These are phyloP conservation scores for Hortiboletus campestris DNA, from an alignment of 768 basidiomycete genomes.

Conservation along the genomic window DNA sequence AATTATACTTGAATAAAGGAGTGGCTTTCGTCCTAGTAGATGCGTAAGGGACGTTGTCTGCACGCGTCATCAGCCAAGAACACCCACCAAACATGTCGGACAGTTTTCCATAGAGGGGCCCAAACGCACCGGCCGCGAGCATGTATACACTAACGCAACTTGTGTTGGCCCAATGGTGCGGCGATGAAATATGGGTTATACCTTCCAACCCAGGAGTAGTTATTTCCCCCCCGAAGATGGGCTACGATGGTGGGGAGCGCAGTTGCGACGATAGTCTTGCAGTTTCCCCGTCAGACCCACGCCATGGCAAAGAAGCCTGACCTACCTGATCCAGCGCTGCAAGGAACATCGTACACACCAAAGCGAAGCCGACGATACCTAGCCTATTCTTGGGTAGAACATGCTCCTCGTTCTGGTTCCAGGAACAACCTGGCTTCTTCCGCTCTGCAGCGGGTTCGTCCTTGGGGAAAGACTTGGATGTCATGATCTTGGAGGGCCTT, in stretches of 20 bases:
- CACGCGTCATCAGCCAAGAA: neutral
- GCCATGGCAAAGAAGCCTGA: neutral
- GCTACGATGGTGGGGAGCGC: conserved; percentile 69
- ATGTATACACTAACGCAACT: conserved; percentile 58
- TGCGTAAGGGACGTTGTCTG: neutral
- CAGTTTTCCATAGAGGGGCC: conserved; percentile 75
- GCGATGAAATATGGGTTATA: conserved; percentile 22
- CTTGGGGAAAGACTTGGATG: neutral
- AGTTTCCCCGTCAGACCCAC: neutral
- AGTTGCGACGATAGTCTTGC: conserved; percentile 62
- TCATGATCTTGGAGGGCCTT: neutral
- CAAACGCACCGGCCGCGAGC: conserved; percentile 60
- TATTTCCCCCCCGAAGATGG: conserved; percentile 57
- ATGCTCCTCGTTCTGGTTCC: conserved; percentile 51
- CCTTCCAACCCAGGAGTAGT: conserved; percentile 75
- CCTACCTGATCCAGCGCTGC: conserved; percentile 58
- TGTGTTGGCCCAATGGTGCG: neutral
- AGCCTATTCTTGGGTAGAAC: conserved; percentile 39
- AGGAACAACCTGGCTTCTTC: conserved; percentile 42
- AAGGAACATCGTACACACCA: conserved; percentile 27
- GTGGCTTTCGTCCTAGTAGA: conserved; percentile 56
- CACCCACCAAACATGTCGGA: conserved; percentile 50
- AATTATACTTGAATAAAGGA: conserved; percentile 60
- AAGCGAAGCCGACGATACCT: conserved; percentile 22
- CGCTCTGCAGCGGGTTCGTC: neutral